Conservation (phyloP, 2,329 filamentous ascomycete genomes). For the Claviceps sp. region DNA sequence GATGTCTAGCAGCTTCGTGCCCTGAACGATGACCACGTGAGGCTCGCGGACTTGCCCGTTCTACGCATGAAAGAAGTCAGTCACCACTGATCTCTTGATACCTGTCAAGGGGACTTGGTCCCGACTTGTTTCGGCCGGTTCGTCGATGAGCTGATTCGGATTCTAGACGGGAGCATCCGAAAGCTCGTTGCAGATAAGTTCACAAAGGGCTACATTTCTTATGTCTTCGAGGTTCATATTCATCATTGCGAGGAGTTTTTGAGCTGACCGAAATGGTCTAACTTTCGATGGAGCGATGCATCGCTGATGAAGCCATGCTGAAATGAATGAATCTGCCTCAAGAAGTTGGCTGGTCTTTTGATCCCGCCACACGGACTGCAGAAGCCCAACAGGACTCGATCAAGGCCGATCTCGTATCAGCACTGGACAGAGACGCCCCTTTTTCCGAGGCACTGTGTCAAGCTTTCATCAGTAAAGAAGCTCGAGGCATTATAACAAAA, state of each 20-base stretch:
- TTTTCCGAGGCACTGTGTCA: slow-evolving; percentile 48
- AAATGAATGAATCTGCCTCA: slow-evolving; percentile 37
- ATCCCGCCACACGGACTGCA: slow-evolving; percentile 23
- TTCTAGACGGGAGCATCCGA: slow-evolving; percentile 70
- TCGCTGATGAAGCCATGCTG: slow-evolving; percentile 51
- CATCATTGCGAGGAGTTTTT: slow-evolving; percentile 80
- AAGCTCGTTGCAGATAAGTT: slow-evolving; percentile 26
- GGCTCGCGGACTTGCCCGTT: slow-evolving; percentile 76
- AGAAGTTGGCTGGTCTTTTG: slow-evolving; percentile 49
- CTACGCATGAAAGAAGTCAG: slow-evolving; percentile 71
- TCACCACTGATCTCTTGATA: slow-evolving; percentile 63
- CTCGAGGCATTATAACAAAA: slow-evolving; percentile 62
- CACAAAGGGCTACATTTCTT: slow-evolving; percentile 37
- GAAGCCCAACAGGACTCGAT: slow-evolving; percentile 14
- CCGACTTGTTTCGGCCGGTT: slow-evolving; percentile 74
- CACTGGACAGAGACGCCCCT: slow-evolving; percentile 57
- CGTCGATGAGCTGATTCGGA: slow-evolving; percentile 74
- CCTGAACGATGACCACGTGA: slow-evolving; percentile 56
- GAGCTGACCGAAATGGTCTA: slow-evolving; percentile 71
- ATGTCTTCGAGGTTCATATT: slow-evolving; percentile 50
- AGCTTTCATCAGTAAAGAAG: slow-evolving; percentile 51
- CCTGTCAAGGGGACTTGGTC: slow-evolving; percentile 66
- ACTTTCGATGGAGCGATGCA: slow-evolving; percentile 38
- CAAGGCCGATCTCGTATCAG: slow-evolving; percentile 38
- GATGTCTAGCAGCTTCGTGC: slow-evolving; percentile 49